A percentile compares a stretch with the other conserved stretches of the same genome.
phyloP scores from a whole-genome alignment of 768 basidiomycete species.

The Panellus pusillus region DNA sequence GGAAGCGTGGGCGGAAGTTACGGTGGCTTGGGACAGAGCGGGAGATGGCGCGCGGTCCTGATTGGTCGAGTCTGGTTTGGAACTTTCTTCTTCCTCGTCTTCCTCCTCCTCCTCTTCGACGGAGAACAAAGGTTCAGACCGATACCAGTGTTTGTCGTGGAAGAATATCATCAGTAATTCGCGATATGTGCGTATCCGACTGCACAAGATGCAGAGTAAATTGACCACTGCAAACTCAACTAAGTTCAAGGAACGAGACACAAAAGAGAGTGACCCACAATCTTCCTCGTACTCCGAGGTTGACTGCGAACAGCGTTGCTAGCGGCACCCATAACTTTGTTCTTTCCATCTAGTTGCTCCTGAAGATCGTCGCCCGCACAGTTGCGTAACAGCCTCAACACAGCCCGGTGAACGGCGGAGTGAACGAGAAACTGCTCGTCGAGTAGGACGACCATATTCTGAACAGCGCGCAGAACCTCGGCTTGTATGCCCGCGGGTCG shows the following conservation, averaged over 20 bases:
- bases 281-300: slow-evolving; percentile 90
- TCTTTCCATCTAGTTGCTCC: slow-evolving; percentile 80
- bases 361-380: slow-evolving; percentile 93
- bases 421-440: slow-evolving; percentile 95
- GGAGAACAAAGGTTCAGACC: slow-evolving; percentile 70
- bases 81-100: slow-evolving; percentile 45
- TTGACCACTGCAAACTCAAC: slow-evolving; percentile 69
- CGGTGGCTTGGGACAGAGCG: slow-evolving; percentile 57
- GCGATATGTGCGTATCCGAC: slow-evolving; percentile 84
- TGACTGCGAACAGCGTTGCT: slow-evolving; percentile 62
- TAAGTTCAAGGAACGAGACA: slow-evolving; percentile 15
- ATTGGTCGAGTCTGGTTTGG: slow-evolving; percentile 20
- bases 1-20: slow-evolving; percentile 48
- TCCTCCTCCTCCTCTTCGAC: slow-evolving; percentile 76
- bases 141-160: slow-evolving; percentile 89
- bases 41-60: slow-evolving; percentile 49
- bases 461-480: slow-evolving; percentile 82
- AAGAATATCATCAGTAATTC: slow-evolving; percentile 97
- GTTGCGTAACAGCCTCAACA: slow-evolving; percentile 78
- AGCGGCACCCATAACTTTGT: slow-evolving; percentile 82
- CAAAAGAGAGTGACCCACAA: slow-evolving; percentile 47
- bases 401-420: slow-evolving; percentile 85
- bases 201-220: slow-evolving; percentile 88
- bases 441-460: slow-evolving; percentile 87
- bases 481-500: slow-evolving; percentile 89